Percentiles rank a stretch among this genome's conserved stretches.
Evolutionary conservation across 1,139 yeast genomes (phyloP).

Genomic region (Yamadazyma taylorii): DNA sequence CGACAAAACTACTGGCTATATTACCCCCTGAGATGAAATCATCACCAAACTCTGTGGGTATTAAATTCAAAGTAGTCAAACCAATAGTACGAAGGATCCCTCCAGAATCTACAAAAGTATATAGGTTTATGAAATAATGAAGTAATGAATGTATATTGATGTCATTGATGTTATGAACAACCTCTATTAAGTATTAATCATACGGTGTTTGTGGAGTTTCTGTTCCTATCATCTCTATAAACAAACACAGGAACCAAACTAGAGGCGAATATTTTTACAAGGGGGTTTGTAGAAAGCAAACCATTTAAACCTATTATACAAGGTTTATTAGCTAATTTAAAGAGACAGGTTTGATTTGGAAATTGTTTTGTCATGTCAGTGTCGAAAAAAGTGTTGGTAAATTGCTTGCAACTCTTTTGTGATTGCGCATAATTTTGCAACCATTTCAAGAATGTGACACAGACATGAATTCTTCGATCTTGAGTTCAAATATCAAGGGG

Average conservation of each 20-base stretch:
- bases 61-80: constrained; percentile 7
- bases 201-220: constrained; percentile 4
- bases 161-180: too few relatives aligned
- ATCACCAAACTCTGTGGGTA: constrained; percentile 4
- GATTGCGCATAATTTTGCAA: constrained; percentile 1
- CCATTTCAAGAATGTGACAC: not conserved
- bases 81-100: constrained; percentile 7
- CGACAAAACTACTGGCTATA: too few relatives aligned
- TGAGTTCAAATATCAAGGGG: not conserved
- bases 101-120: constrained; percentile 5
- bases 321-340: constrained; percentile 50
- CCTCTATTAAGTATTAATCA: too few relatives aligned
- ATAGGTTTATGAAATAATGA: not conserved
- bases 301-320: constrained; percentile 63
- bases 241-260: constrained; percentile 58
- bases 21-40: too few relatives aligned
- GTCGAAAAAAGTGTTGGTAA: too few relatives aligned
- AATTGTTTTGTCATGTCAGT: constrained; percentile 27
- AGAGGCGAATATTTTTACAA: constrained; percentile 55
- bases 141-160: not conserved
- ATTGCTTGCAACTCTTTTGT: too few relatives aligned
- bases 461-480: not conserved
- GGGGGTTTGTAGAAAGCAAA: constrained; percentile 58
- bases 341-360: constrained; percentile 46
- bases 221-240: constrained; percentile 21